Conservation (phyloP, 805 yeast species). For the Teunomyces panamensis region DNA sequence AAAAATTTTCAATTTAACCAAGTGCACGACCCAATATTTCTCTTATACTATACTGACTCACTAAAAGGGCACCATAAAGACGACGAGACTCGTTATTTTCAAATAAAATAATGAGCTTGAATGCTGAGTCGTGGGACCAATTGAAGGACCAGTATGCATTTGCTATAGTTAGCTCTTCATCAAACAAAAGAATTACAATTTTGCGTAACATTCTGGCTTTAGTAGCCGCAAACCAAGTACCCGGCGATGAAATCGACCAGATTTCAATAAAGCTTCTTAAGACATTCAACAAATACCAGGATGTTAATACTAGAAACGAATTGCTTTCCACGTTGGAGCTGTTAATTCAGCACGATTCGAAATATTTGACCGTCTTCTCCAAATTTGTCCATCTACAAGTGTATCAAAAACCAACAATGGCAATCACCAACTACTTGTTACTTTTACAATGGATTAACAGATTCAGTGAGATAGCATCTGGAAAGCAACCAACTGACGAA, state of each 20-base stretch:
- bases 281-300: slow-evolving; percentile 52
- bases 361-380: slow-evolving; percentile 32
- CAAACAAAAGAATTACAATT: slow-evolving; percentile 32
- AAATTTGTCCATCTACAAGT: slow-evolving; percentile 37
- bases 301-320: slow-evolving; percentile 44
- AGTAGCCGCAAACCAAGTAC: slow-evolving; percentile 8
- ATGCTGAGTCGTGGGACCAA: slow-evolving; percentile 17
- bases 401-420: slow-evolving; percentile 34
- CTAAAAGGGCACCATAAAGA: background rate
- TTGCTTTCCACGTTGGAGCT: slow-evolving; percentile 39
- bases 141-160: slow-evolving; percentile 20
- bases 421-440: slow-evolving; percentile 55
- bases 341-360: slow-evolving; percentile 29
- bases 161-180: slow-evolving; percentile 32
- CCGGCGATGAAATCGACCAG: slow-evolving; percentile 14
- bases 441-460: slow-evolving; percentile 56
- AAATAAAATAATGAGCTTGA: slow-evolving; percentile 1
- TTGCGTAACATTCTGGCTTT: slow-evolving; percentile 24
- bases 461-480: slow-evolving; percentile 25
- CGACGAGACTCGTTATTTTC: background rate
- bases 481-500: slow-evolving; percentile 7
- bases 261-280: slow-evolving; percentile 36
- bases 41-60: background rate
- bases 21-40: slow-evolving; percentile 3
- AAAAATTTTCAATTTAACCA: slow-evolving; percentile 6